Evolutionary conservation across 139 green algal genomes (phyloP).

Genomic region (Desmodesmus armatus): DNA sequence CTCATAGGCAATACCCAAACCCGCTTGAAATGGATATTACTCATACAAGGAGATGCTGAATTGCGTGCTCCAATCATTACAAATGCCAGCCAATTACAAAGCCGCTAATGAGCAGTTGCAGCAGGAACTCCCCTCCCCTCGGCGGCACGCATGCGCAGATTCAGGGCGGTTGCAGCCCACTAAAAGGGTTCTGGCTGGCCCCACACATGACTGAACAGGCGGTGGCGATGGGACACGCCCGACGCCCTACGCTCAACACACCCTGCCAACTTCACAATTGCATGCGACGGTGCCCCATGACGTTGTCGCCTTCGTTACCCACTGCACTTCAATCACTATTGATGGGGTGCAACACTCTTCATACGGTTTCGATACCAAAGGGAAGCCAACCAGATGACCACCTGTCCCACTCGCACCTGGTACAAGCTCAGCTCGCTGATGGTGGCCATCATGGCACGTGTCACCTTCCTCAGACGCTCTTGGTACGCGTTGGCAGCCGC

Average conservation of each 20-base stretch:
- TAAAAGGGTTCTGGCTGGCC: not conserved
- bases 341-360: not conserved
- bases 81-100: no score
- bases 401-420: slow-evolving; percentile 61
- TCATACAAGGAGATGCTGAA: no score
- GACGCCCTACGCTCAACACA: no score
- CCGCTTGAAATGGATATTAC: no score
- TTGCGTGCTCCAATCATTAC: no score
- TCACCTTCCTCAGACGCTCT: slow-evolving; percentile 70
- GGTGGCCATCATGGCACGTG: slow-evolving; percentile 87
- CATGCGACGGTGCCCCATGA: not conserved
- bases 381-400: not conserved
- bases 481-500: slow-evolving; percentile 77
- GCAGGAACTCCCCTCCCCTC: not conserved
- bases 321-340: no score
- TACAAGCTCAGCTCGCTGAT: slow-evolving; percentile 91
- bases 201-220: no score
- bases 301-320: not conserved
- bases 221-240: no score
- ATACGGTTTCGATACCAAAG: not conserved
- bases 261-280: not conserved
- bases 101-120: no score
- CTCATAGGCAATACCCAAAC: no score
- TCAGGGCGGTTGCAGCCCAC: not conserved
- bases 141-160: not conserved